Evolutionary conservation across 2,329 filamentous ascomycete genomes (phyloP).

Genomic region (Fusarium sp.): DNA sequence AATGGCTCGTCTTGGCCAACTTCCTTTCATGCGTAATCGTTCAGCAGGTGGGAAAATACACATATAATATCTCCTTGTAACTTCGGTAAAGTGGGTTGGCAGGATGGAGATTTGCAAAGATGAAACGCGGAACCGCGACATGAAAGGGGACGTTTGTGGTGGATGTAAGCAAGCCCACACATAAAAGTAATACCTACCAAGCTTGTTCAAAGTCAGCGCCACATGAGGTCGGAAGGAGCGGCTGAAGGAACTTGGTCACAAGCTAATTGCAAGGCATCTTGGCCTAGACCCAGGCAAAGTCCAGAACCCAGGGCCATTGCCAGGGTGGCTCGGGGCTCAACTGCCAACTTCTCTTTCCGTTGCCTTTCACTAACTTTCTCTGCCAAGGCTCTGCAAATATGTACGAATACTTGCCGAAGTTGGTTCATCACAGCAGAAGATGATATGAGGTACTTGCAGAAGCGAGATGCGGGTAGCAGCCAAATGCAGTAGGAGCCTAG

Average conservation of each 20-base stretch:
- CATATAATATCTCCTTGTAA: neutral
- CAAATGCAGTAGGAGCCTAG: constrained; percentile 3
- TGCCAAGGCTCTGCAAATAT: neutral
- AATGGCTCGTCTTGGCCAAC: neutral
- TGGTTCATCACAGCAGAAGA: neutral
- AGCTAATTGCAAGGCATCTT: constrained; percentile 9
- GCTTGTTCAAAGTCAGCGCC: constrained; percentile 4
- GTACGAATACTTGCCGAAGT: neutral
- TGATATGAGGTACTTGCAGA: neutral
- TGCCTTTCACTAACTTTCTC: neutral
- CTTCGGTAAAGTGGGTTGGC: constrained; percentile 14
- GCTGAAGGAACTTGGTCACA: constrained; percentile 16
- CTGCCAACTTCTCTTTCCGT: neutral
- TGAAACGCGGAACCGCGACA: constrained; percentile 15
- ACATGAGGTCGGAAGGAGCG: constrained; percentile 22
- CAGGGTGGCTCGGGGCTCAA: constrained; percentile 2
- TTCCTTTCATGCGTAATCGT: neutral
- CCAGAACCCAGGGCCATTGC: neutral
- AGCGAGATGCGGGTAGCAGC: neutral
- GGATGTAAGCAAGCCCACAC: neutral
- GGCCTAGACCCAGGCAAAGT: neutral
- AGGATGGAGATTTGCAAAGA: constrained; percentile 21
- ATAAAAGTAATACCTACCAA: neutral
- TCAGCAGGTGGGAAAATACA: neutral
- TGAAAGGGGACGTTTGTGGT: neutral